These are phyloP conservation scores for Stentor coeruleus DNA, from an alignment of 73 alveolate species.

Conservation along the genomic window DNA sequence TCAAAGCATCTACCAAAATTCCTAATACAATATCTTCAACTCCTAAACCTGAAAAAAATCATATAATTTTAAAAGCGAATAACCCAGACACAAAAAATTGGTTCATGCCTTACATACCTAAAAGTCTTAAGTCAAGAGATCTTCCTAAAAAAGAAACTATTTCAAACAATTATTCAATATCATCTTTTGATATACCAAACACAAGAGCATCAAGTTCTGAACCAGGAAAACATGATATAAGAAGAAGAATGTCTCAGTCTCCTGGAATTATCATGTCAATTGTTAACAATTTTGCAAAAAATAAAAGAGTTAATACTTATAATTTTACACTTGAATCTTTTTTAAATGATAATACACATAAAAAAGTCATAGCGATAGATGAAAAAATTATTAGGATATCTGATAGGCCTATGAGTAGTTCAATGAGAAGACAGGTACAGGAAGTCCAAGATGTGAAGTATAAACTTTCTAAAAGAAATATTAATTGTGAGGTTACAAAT, in stretches of 20 bases:
- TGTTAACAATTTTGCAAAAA: background rate
- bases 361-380: no score
- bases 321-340: background rate
- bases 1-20: background rate
- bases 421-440: background rate
- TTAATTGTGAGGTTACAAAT: background rate
- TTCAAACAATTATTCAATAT: background rate
- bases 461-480: background rate
- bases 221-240: background rate
- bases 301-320: background rate
- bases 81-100: background rate
- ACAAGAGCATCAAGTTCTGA: constrained; percentile 3
- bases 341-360: background rate
- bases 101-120: background rate
- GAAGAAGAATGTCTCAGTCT: background rate
- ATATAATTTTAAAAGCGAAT: no score
- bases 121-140: background rate
- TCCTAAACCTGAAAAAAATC: background rate
- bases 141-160: background rate
- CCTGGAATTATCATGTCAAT: background rate
- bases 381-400: background rate
- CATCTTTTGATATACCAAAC: background rate
- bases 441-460: background rate
- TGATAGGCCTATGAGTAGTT: background rate
- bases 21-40: background rate